phyloP scores from a whole-genome alignment of 495 filamentous ascomycete genomes.

The Cairneyella variabilis region DNA sequence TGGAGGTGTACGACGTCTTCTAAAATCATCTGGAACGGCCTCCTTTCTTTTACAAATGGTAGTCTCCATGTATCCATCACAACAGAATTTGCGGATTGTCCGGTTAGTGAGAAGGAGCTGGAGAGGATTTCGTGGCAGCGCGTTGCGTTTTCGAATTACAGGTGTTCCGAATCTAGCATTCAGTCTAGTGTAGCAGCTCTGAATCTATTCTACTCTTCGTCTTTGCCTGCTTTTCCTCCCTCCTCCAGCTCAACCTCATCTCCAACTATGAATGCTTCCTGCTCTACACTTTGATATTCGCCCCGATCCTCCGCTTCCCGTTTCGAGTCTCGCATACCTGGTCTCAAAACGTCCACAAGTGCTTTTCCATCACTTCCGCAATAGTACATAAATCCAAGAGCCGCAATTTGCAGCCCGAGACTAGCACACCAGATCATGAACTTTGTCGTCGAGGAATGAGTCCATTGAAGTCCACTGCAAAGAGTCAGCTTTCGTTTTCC shows the following conservation, averaged over 20 bases:
- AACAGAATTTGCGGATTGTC: no score
- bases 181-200: no score
- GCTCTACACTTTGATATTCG: neutral
- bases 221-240: neutral
- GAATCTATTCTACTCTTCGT: neutral
- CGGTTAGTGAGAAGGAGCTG: no score
- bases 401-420: neutral
- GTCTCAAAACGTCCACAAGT: constrained; percentile 2
- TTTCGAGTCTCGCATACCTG: no score
- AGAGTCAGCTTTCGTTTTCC: neutral
- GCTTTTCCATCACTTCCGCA: constrained; percentile 10
- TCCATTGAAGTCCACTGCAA: constrained; percentile 2
- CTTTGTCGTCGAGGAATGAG: neutral
- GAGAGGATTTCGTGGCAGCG: no score
- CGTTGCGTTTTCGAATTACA: no score
- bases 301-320: neutral
- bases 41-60: no score
- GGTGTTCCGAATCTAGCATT: no score
- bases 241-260: constrained; percentile 2
- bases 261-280: constrained; percentile 1
- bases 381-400: constrained; percentile 12
- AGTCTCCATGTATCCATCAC: no score
- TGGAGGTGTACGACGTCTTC: no score
- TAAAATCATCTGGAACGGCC: no score
- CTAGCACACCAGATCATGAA: neutral